Percentiles rank a stretch among this genome's conserved stretches.
Evolutionary conservation across 805 yeast genomes (phyloP).

Genomic region (Teunomyces tritomae): DNA sequence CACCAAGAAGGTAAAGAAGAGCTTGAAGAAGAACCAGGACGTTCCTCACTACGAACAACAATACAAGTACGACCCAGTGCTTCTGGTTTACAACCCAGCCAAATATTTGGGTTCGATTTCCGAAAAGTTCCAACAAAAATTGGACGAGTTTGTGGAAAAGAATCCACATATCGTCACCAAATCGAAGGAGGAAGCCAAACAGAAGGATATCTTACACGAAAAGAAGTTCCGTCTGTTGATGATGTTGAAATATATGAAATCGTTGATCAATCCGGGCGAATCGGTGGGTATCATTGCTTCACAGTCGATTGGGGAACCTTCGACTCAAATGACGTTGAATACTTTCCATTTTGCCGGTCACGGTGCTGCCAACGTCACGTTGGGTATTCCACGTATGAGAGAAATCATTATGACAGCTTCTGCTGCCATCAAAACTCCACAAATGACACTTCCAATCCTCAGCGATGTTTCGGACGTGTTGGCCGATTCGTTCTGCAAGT

Average conservation of each 20-base stretch:
- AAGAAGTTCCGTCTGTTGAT: slow-evolving; percentile 92
- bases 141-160: slow-evolving; percentile 64
- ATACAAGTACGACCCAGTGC: slow-evolving; percentile 79
- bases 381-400: slow-evolving; percentile 99
- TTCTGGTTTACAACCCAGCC: slow-evolving; percentile 83
- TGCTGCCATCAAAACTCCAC: slow-evolving; percentile 94
- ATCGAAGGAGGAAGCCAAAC: slow-evolving; percentile 47
- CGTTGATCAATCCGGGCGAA: slow-evolving; percentile 94
- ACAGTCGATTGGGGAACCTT: slow-evolving; percentile 98
- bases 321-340: slow-evolving; percentile 97
- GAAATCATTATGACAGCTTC: slow-evolving; percentile 99
- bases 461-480: slow-evolving; percentile 77
- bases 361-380: slow-evolving; percentile 99
- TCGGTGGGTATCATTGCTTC: slow-evolving; percentile 98
- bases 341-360: slow-evolving; percentile 99
- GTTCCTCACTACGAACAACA: slow-evolving; percentile 63
- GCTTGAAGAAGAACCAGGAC: slow-evolving; percentile 58
- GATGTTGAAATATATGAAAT: slow-evolving; percentile 98
- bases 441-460: slow-evolving; percentile 88
- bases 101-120: slow-evolving; percentile 91
- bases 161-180: slow-evolving; percentile 57
- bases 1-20: slow-evolving; percentile 77
- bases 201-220: slow-evolving; percentile 52
- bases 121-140: slow-evolving; percentile 77
- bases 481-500: slow-evolving; percentile 91